Conservation (phyloP, 306 rosid genomes). For the Arachis hypogaea region DNA sequence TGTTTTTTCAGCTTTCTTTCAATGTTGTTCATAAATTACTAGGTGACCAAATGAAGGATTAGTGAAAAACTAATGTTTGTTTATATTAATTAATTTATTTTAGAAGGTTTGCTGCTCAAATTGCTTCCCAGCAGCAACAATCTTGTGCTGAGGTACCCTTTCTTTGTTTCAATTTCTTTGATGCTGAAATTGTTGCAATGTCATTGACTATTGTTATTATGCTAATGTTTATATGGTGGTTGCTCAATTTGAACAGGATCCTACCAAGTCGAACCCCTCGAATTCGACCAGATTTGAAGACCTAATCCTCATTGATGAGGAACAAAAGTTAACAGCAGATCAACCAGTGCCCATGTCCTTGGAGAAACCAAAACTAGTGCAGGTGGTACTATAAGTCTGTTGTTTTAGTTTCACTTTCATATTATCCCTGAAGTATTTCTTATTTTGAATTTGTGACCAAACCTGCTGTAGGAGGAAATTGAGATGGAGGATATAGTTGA, state of each 20-base stretch:
- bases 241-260: conserved; percentile 52
- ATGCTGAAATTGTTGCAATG: conserved; percentile 25
- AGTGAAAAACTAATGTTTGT: not conserved
- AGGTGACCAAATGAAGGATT: not conserved
- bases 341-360: conserved; percentile 89
- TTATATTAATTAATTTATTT: not conserved
- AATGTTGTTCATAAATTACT: not conserved
- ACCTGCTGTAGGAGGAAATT: conserved; percentile 65
- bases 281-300: conserved; percentile 65
- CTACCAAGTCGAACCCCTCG: conserved; percentile 49
- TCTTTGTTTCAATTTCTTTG: conserved; percentile 29
- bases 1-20: not conserved
- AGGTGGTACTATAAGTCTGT: conserved; percentile 58
- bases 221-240: conserved; percentile 29
- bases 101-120: conserved; percentile 67
- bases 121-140: conserved; percentile 60
- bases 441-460: conserved; percentile 15
- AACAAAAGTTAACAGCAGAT: conserved; percentile 54
- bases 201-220: not conserved
- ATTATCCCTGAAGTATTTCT: not conserved
- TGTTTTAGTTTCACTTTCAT: not conserved
- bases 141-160: conserved; percentile 55
- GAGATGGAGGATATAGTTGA: conserved; percentile 91
- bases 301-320: conserved; percentile 75
- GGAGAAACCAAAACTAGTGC: conserved; percentile 56